A percentile compares a stretch with the other conserved stretches of the same genome.
phyloP scores from a whole-genome alignment of 1,284 basidiomycete genomes.

The Jaminaea rosea region DNA sequence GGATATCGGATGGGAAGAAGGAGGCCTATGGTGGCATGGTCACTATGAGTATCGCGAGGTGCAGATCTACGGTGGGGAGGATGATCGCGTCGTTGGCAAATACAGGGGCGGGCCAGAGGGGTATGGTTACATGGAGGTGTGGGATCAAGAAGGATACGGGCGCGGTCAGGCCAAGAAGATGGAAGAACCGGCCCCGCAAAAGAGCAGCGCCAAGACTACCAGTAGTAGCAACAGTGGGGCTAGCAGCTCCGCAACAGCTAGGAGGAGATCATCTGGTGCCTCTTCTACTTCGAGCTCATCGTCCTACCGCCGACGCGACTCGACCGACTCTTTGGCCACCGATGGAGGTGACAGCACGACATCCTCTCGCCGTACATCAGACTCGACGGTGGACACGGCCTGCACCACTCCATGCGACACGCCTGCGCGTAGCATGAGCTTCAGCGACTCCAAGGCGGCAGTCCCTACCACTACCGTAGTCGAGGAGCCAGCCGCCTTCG shows the following conservation, averaged over 20 bases:
- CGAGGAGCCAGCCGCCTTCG: not conserved
- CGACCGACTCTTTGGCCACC: too few species aligned
- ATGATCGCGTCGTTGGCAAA: constrained; percentile 11
- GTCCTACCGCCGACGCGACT: too few species aligned
- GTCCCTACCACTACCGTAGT: not conserved
- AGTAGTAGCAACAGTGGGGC: not conserved
- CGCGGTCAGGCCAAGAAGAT: not conserved
- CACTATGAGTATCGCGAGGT: constrained; percentile 27
- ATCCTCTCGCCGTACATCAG: not conserved
- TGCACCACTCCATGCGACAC: not conserved
- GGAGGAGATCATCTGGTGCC: not conserved
- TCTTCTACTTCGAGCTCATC: not conserved
- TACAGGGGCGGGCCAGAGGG: constrained; percentile 15
- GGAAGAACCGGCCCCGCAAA: not conserved
- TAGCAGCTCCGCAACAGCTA: not conserved
- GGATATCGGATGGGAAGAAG: constrained; percentile 37
- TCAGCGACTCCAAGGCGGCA: not conserved
- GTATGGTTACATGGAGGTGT: constrained; percentile 4
- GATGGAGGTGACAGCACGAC: too few species aligned
- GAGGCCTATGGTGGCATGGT: constrained; percentile 36
- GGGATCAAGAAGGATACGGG: not conserved
- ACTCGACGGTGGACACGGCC: not conserved
- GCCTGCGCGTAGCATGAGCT: not conserved
- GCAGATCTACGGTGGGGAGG: constrained; percentile 10
- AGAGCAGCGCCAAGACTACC: not conserved